Evolutionary conservation across 2,329 filamentous ascomycete species (phyloP), one percentile per base, ranked within the genome.

Genomic region (Exserohilum turcica): DNA sequence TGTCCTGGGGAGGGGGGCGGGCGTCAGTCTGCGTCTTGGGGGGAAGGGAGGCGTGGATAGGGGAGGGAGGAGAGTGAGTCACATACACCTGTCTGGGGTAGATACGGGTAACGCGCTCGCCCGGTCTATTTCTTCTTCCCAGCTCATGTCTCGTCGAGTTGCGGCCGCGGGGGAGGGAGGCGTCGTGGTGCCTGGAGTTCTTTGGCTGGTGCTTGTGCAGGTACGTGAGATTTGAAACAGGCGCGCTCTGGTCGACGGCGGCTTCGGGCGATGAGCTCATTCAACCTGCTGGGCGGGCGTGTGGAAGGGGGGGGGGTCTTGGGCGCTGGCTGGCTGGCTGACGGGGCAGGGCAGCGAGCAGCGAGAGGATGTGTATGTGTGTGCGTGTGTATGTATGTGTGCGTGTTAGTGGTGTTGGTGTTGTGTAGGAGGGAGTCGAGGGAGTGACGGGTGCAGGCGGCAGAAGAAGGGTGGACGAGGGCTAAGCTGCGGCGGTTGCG

Each of bases 61-160:
- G 39, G 29, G 32, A 24, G 42, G n/a, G n/a, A n/a, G n/a, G n/a
- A n/a, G n/a, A n/a, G 31, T 10, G 29, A 47, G 31, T 33, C 45
- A 48, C 73, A 69, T 64, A 75, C 74, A 76, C 68, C 63, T 76
- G 64, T 61, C 70, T 58, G 49, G 74, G 74, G 49, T 76, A 75
- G 52, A 76, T 76, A 52, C 72, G 65, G 48, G 71, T 75, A 65
- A 74, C 69, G 53, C 68, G 62, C 58, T 70, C 68, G 32, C 68
- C 72, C 57, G 65, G 64, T 56, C 69, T 74, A 70, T 73, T 68
- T 70, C 67, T 58, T 74, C 73, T 72, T 74, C 72, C 73, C 72
- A 75, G 54, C 72, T 76, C 73, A 76, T 76, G 53, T 65, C 70
- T 69, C 64, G 71, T 69, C 52, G 63, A 66, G 59, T 74, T 68